Base-by-base conservation (phyloP, 2,329 filamentous ascomycete genomes). In the Colletotrichum cereale region DNA sequence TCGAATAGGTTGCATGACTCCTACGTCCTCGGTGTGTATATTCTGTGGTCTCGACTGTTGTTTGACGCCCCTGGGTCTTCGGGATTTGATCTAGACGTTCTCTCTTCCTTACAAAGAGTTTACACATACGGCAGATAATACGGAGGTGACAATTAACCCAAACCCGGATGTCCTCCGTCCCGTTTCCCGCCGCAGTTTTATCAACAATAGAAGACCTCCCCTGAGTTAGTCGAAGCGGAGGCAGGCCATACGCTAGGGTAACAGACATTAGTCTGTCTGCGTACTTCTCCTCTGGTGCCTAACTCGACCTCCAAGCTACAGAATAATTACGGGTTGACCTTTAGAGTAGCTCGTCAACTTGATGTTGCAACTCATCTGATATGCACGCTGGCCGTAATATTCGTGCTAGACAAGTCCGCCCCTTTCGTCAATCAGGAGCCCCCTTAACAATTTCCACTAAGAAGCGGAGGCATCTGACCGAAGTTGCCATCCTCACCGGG, bases 391-490 rank as follows among this genome's bases (percentile, higher is more conserved):
- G 18, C 29, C 31, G 34, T 36, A 2, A 55, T 21, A 10, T 14
- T 7, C 21, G 21, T 16, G 11, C 53, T 16, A n/a, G 21, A n/a
- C 5, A 56, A n/a, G 8, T 5, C 18, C 48, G 29, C 12, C 40
- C 21, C 31, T 42, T 57, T 29, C 24, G 24, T 24, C 29, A 57
- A 21, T n/a, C 18, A 12, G 14, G 24, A 18, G 29, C 12, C 8
- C 55, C 55, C 44, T 56, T 57, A 29, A 11, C 18, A 26, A 57
- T 7, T 48, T 50, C 68, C 68, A 53, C 62, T 34, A 42, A 42
- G 34, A 70, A 69, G 76, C 79, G 78, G 78, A 81, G 75, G 67
- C 62, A 75, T 64, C 62, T 73, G 75, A 64, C 78, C 79, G 79
- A 76, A 76, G 63, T 52, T 60, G 71, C 71, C 66, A 75, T 74